Evolutionary conservation across 192 early-diverging fungal genomes (phyloP).

Genomic region (Geosiphon pyriformis): DNA sequence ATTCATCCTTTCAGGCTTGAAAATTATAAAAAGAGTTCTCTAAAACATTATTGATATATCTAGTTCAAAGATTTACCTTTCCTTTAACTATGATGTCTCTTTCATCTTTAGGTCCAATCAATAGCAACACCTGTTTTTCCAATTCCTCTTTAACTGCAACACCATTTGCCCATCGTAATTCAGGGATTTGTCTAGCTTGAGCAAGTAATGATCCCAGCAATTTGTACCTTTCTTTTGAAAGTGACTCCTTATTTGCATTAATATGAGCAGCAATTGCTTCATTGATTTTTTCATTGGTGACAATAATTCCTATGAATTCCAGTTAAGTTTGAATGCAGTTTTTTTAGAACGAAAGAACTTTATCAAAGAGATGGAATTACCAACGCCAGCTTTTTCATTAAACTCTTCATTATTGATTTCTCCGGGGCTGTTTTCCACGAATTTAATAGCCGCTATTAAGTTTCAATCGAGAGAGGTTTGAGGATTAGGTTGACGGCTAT

Average conservation of each 20-base stretch:
- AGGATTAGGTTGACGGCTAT: no score
- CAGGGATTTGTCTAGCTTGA: slow-evolving; percentile 58
- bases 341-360: not conserved
- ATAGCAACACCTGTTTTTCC: slow-evolving; percentile 74
- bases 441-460: slow-evolving; percentile 84
- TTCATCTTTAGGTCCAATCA: slow-evolving; percentile 98
- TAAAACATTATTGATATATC: no score
- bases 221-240: slow-evolving; percentile 83
- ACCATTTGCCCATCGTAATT: slow-evolving; percentile 87
- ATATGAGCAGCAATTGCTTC: slow-evolving; percentile 61
- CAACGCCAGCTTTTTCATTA: slow-evolving; percentile 87
- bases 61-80: slow-evolving; percentile 29
- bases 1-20: not conserved
- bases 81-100: slow-evolving; percentile 65
- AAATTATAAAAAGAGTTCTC: no score
- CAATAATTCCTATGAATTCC: slow-evolving; percentile 64
- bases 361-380: slow-evolving; percentile 41
- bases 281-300: slow-evolving; percentile 73
- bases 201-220: slow-evolving; percentile 72
- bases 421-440: slow-evolving; percentile 52
- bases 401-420: slow-evolving; percentile 67
- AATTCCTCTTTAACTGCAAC: slow-evolving; percentile 81
- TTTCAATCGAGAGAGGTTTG: no score
- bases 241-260: slow-evolving; percentile 56
- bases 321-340: not conserved